Evolutionary conservation across 2,329 filamentous ascomycete genomes (phyloP), one percentile per base, ranked within the genome.

Genomic region (Fusarium humuli): DNA sequence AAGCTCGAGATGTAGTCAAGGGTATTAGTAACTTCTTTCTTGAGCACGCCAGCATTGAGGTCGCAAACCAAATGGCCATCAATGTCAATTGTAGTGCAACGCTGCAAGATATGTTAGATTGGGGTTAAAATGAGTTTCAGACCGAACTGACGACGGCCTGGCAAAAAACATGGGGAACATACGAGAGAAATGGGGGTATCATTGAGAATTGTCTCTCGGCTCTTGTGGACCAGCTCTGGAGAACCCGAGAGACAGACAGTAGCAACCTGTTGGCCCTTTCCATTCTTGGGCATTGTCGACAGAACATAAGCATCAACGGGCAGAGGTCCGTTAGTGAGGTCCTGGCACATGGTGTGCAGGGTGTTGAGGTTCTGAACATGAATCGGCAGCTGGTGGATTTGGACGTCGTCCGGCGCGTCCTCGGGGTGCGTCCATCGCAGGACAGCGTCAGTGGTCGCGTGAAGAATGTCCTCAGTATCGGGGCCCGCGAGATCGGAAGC

Each of bases 361-460:
- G 90, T 90, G 76, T 92, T 90, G 67, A 98, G 88, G 77, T 98
- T 97, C 79, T 93, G 90, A 63, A 90, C 89, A 79, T 99, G 96
- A 25, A 98, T 91, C n/a, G 96, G 96, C 67, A 99, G 85, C 78
- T 97, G 92, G 83, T 97, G 91, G 61, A 94, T 91, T 47, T 94
- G 92, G 60, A 94, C 90, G 74, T 93, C 91, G 77, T 97, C 94
- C 66, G 92, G 90, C 57, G 93, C 92, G 74, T 93, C 94, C 78
- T 93, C 92, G 69, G 95, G 92, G 81, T 97, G 95, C 53, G 94
- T 96, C 96, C 96, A 99, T 79, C 93, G 90, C 72, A 95, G 88
- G 71, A 97, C 90, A 65, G 95, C 94, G 74, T 94, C 92, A 61
- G 90, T 89, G 70, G 93, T 97, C 70, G 95, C 94, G 82, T 98